A percentile compares a stretch with the other conserved stretches of the same genome.
Conservation (phyloP, 108 stramenopile genomes). For the Aurantiochytrium sp. region DNA sequence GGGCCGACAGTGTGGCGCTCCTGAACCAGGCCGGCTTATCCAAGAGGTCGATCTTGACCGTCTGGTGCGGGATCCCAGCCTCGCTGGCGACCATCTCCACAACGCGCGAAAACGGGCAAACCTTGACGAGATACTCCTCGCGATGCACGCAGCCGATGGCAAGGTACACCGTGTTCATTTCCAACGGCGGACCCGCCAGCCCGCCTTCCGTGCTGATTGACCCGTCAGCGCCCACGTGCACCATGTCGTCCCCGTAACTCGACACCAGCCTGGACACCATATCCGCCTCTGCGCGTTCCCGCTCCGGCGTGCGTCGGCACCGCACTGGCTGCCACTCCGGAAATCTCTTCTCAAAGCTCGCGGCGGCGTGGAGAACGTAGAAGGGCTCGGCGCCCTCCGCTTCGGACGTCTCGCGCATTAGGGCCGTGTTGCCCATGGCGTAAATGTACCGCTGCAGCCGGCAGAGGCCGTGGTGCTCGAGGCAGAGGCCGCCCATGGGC, state of each 20-base stretch:
- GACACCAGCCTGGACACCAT: not conserved
- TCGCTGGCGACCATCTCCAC: not conserved
- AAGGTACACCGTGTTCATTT: not conserved
- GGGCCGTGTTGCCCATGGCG: not conserved
- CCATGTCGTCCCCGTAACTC: not conserved
- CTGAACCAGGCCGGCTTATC: not conserved
- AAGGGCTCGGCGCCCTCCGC: not conserved
- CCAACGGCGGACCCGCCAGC: not conserved
- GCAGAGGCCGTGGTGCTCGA: not conserved
- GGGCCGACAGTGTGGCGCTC: not conserved
- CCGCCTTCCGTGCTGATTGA: not conserved
- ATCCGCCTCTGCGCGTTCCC: not conserved
- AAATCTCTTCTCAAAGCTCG: not conserved
- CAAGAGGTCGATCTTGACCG: not conserved
- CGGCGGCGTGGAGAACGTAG: not conserved
- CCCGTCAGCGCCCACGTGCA: not conserved
- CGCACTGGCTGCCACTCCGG: not conserved
- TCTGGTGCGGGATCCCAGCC: not conserved
- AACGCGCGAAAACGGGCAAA: not conserved
- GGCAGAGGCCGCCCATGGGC: not conserved
- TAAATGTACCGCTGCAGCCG: not conserved
- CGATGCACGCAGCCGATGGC: not conserved
- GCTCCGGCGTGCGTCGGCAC: not conserved
- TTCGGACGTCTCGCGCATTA: not conserved
- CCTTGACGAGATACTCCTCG: not conserved